A percentile compares a stretch with the other conserved stretches of the same genome.
Conservation (phyloP, 2,329 filamentous ascomycete genomes). For the Fusarium sp. region DNA sequence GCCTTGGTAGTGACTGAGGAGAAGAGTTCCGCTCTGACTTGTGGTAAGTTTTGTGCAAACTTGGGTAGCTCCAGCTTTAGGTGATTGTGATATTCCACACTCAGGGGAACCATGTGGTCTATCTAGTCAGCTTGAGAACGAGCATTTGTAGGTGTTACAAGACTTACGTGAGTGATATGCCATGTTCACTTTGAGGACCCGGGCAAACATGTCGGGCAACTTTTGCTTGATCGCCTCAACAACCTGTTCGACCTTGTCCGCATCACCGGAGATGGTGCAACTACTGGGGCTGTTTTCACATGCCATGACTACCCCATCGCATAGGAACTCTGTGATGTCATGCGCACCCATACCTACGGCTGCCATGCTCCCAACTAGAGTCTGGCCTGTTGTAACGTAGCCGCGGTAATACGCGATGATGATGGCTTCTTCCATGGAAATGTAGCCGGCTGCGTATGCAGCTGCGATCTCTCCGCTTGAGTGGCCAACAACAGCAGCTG, state of each 20-base stretch:
- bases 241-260: background rate
- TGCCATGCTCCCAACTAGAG: slow-evolving; percentile 8
- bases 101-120: slow-evolving; percentile 49
- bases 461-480: slow-evolving; percentile 33
- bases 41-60: background rate
- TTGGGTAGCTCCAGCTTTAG: background rate
- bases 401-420: slow-evolving; percentile 20
- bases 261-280: slow-evolving; percentile 16
- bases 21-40: slow-evolving; percentile 34
- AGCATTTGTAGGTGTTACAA: background rate
- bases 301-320: slow-evolving; percentile 4
- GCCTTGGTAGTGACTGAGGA: slow-evolving; percentile 60
- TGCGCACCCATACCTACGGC: slow-evolving; percentile 11
- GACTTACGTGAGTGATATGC: slow-evolving; percentile 31
- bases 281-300: slow-evolving; percentile 29
- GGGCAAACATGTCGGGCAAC: slow-evolving; percentile 11
- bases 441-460: slow-evolving; percentile 13
- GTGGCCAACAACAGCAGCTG: slow-evolving; percentile 19
- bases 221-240: slow-evolving; percentile 7
- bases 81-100: background rate
- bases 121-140: background rate
- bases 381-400: background rate
- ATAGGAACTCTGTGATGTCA: background rate
- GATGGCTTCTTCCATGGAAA: slow-evolving; percentile 24
- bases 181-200: slow-evolving; percentile 5